Evolutionary conservation across 371 early-diverging fungal species (phyloP).

Genomic region (Conidiobolus incongruus): DNA sequence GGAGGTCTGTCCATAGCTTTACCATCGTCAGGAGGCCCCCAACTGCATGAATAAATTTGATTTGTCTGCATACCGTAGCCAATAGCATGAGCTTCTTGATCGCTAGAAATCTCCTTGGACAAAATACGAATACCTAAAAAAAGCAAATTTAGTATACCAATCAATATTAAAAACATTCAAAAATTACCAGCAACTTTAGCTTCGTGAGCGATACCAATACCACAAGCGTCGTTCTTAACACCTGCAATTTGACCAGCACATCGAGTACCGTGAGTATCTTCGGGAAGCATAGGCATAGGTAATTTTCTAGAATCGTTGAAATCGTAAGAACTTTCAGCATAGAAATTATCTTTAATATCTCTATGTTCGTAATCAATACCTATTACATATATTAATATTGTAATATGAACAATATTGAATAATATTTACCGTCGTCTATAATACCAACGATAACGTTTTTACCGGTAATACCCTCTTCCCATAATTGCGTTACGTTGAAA

Average conservation of each 20-base stretch:
- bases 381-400: neutral
- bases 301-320: conserved; percentile 58
- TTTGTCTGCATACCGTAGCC: conserved; percentile 69
- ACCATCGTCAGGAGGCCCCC: conserved; percentile 95
- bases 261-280: conserved; percentile 88
- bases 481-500: conserved; percentile 79
- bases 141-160: neutral
- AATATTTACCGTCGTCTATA: conserved; percentile 65
- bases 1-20: conserved; percentile 70
- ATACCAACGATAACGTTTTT: conserved; percentile 64
- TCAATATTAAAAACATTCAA: neutral
- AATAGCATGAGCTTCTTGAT: conserved; percentile 74
- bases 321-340: conserved; percentile 72
- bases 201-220: conserved; percentile 85
- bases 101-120: conserved; percentile 64
- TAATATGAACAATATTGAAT: neutral
- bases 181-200: conserved; percentile 57
- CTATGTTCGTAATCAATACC: conserved; percentile 49
- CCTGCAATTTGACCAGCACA: conserved; percentile 97
- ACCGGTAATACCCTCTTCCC: conserved; percentile 83
- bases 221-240: conserved; percentile 65
- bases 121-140: conserved; percentile 63
- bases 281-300: conserved; percentile 49
- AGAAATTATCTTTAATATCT: conserved; percentile 74
- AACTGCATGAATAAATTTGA: conserved; percentile 82